Conservation (phyloP, 495 filamentous ascomycete genomes). For the Bacidia gigantensis region DNA sequence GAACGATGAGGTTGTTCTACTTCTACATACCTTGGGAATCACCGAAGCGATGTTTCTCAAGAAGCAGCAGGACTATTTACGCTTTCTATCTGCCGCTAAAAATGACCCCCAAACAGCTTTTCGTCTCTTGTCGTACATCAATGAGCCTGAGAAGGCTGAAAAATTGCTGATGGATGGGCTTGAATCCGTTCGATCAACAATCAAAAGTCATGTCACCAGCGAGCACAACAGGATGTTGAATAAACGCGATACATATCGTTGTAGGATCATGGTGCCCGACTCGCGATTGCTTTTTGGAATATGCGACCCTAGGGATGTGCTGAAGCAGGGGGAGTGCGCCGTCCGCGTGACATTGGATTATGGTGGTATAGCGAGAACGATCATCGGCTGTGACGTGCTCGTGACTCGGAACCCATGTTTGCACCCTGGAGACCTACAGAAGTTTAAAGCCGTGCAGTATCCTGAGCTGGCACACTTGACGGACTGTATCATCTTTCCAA, state of each 20-base stretch:
- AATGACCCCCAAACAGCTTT: conserved; percentile 22
- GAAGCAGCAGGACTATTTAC: conserved; percentile 32
- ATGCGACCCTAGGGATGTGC: conserved; percentile 33
- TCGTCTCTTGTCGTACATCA: conserved; percentile 29
- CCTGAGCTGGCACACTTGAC: conserved; percentile 31
- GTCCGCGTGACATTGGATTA: conserved; percentile 31
- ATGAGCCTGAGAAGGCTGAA: conserved; percentile 31
- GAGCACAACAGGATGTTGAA: conserved; percentile 35
- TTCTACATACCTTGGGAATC: conserved; percentile 33
- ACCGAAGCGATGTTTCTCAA: conserved; percentile 22
- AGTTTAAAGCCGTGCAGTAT: conserved; percentile 31
- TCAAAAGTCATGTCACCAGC: conserved; percentile 25
- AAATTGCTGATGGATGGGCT: conserved; percentile 32
- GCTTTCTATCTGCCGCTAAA: conserved; percentile 21
- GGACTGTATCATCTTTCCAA: conserved; percentile 40
- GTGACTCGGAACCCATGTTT: conserved; percentile 40
- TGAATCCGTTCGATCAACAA: conserved; percentile 10
- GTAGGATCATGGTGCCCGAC: conserved; percentile 31
- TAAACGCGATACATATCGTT: conserved; percentile 32
- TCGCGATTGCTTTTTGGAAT: conserved; percentile 37
- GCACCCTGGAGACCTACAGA: conserved; percentile 40
- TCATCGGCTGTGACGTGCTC: conserved; percentile 30
- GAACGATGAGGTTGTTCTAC: conserved; percentile 37
- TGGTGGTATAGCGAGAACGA: conserved; percentile 27
- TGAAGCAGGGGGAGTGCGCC: conserved; percentile 33